Evolutionary conservation across 2,329 filamentous ascomycete species (phyloP), one percentile per base, ranked within the genome.

Genomic region (Colletotrichum sidae): DNA sequence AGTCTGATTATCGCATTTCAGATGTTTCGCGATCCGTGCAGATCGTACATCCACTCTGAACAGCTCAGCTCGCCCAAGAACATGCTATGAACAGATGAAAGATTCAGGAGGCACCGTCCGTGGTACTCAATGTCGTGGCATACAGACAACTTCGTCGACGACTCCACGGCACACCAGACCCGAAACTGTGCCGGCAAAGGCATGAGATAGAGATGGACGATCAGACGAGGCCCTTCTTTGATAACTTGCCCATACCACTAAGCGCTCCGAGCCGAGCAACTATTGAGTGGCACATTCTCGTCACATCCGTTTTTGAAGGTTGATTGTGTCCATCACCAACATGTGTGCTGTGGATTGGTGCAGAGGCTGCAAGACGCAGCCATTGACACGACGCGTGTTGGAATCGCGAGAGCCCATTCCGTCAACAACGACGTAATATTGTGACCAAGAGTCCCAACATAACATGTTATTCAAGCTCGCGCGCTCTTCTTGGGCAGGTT

Each of bases 361-460:
- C 2, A 41, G 17, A 25, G 15, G 25, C 33, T 45, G n/a, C n/a
- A 44, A n/a, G 39, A 13, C 17, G 52, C 41, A n/a, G 10, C 15
- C 17, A 33, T 35, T 34, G 25, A 10, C 25, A 49, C 44, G 11
- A 46, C 44, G 15, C 25, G 25, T 25, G 25, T 25, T 25, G 25
- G 25, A 25, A 25, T 25, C 25, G 25, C 15, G n/a, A 47, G 15
- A 10, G 13, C 42, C 53, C 8, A 17, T 38, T 37, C 13, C 33
- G 13, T 38, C 35, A n/a, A 11, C 12, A 47, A 55, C n/a, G 38
- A n/a, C 2, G 10, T 47, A 8, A n/a, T 8, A 7, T 42, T 4
- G 55, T 51, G 15, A 51, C n/a, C 46, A 34, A 41, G 55, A 44
- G 37, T 25, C 46, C 13, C 35, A 13, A 9, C 44, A 55, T 51